phyloP scores from a whole-genome alignment of 768 basidiomycete genomes.

The Cystobasidium tubakii region DNA sequence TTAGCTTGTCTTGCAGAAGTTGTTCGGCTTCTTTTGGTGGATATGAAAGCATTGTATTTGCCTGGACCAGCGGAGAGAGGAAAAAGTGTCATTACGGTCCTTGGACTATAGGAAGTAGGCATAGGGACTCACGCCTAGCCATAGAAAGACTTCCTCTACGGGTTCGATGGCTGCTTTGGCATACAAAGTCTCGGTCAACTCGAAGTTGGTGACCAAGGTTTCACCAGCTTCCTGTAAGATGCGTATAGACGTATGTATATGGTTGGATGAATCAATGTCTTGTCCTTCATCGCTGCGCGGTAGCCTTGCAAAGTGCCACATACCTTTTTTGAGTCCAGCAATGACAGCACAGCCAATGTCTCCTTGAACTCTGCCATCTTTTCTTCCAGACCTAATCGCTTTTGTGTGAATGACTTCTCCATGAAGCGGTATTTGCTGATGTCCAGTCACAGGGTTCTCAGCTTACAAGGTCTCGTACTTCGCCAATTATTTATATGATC shows the following conservation, averaged over 20 bases:
- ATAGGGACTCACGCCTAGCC: slow-evolving; percentile 72
- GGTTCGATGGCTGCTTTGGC: slow-evolving; percentile 84
- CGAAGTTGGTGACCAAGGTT: slow-evolving; percentile 76
- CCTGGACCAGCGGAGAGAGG: no score
- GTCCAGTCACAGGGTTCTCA: slow-evolving; percentile 85
- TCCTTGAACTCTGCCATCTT: slow-evolving; percentile 96
- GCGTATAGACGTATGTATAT: no score
- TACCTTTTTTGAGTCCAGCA: slow-evolving; percentile 65
- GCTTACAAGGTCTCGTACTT: slow-evolving; percentile 71
- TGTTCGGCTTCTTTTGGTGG: slow-evolving; percentile 68
- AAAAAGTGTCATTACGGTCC: no score
- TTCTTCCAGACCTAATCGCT: slow-evolving; percentile 71
- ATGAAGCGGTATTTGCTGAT: slow-evolving; percentile 96
- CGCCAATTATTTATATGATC: slow-evolving; percentile 58
- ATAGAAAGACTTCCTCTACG: slow-evolving; percentile 81
- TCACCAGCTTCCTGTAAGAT: slow-evolving; percentile 49
- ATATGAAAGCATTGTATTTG: slow-evolving; percentile 96
- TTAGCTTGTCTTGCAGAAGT: slow-evolving; percentile 69
- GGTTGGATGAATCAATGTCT: not conserved
- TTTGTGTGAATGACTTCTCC: slow-evolving; percentile 76
- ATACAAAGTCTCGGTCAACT: slow-evolving; percentile 89
- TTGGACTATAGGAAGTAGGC: no score
- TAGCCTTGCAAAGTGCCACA: no score
- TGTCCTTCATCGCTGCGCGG: no score
- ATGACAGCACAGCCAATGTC: slow-evolving; percentile 75